These are phyloP conservation scores for Ustilago lituana DNA, from an alignment of 1,284 basidiomycete genomes.

Conservation along the genomic window DNA sequence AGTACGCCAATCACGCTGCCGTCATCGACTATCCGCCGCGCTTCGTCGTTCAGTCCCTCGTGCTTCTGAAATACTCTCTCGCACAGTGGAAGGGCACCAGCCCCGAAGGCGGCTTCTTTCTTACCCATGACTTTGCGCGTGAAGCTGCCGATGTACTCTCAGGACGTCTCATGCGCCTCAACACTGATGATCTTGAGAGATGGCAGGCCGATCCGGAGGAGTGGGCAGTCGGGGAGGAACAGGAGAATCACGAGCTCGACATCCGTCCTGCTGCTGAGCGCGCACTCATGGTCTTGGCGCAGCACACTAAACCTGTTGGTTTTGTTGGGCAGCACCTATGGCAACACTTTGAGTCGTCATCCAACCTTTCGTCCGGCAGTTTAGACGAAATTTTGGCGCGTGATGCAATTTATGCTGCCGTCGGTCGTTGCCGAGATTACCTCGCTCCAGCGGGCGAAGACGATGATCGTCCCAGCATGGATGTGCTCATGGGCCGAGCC, in stretches of 20 bases:
- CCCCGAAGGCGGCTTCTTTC: constrained; percentile 44
- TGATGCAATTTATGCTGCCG: constrained; percentile 63
- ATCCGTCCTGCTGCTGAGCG: constrained; percentile 64
- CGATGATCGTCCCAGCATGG: constrained; percentile 35
- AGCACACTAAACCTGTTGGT: constrained; percentile 44
- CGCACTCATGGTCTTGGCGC: constrained; percentile 55
- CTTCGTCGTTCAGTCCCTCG: constrained; percentile 62
- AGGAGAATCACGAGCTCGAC: constrained; percentile 59
- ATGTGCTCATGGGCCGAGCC: constrained; percentile 46
- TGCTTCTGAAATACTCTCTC: constrained; percentile 56
- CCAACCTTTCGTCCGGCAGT: constrained; percentile 22
- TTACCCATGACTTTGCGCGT: constrained; percentile 47
- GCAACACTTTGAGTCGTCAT: constrained; percentile 46
- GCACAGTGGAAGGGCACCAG: constrained; percentile 55
- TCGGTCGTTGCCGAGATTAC: constrained; percentile 55
- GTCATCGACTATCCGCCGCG: constrained; percentile 54
- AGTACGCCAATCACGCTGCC: constrained; percentile 42
- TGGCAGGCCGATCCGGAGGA: constrained; percentile 62
- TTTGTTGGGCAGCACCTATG: constrained; percentile 57
- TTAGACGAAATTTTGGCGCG: constrained; percentile 54
- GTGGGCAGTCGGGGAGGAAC: constrained; percentile 60
- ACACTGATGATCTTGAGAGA: constrained; percentile 52
- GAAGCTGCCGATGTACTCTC: constrained; percentile 59
- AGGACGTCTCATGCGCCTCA: constrained; percentile 57
- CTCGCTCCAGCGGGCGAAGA: constrained; percentile 43